phyloP scores from a whole-genome alignment of 2,329 filamentous ascomycete species.

The Dactylellina sp. region DNA sequence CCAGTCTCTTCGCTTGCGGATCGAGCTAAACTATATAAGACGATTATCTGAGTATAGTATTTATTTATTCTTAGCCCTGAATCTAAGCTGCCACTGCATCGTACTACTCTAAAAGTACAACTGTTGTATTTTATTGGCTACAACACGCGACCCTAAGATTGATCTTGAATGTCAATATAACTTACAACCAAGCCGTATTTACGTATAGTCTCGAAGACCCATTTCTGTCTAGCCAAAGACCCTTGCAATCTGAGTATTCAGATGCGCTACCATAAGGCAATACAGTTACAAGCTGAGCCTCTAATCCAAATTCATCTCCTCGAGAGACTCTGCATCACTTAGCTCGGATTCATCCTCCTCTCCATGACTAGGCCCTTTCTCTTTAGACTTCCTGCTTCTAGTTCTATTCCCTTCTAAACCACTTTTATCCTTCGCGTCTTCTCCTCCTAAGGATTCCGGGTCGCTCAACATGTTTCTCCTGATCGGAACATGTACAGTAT shows the following conservation, averaged over 20 bases:
- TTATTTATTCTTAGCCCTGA: too few species aligned
- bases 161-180: not conserved
- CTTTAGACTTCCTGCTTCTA: not conserved
- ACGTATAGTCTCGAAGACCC: too few species aligned
- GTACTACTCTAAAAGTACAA: too few species aligned
- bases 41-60: too few species aligned
- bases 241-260: not conserved
- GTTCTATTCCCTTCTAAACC: not conserved
- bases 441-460: not conserved
- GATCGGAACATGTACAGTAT: conserved; percentile 3
- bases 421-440: too few species aligned
- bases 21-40: too few species aligned
- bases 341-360: conserved; percentile 3
- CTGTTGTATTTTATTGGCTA: not conserved
- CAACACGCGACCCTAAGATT: not conserved
- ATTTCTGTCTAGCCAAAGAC: too few species aligned
- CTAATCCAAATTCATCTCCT: not conserved
- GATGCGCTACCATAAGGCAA: too few species aligned
- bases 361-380: not conserved
- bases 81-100: not conserved
- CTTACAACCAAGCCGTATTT: too few species aligned
- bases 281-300: not conserved
- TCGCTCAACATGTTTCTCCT: conserved; percentile 3
- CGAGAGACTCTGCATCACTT: conserved; percentile 7
- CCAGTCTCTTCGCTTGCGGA: too few species aligned